phyloP scores from a whole-genome alignment of 768 basidiomycete species.

The Xerocomus potaroensis region DNA sequence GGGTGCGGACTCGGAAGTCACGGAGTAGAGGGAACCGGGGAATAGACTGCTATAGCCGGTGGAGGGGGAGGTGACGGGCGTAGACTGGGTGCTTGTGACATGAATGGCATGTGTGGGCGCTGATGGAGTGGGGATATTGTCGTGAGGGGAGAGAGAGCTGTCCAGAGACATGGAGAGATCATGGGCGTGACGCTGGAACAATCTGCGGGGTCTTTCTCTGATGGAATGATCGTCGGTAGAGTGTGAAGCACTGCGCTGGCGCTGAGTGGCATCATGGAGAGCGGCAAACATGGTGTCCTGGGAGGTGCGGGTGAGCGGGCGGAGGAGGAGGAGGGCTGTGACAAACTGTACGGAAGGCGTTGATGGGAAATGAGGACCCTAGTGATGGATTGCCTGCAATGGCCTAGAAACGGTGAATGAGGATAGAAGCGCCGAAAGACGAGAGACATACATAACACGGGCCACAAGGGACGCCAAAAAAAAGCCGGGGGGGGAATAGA shows the following conservation, averaged over 20 bases:
- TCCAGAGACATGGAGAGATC: conserved; percentile 12
- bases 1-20: conserved; percentile 23
- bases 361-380: too few relatives aligned
- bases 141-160: conserved; percentile 2
- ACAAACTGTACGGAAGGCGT: too few relatives aligned
- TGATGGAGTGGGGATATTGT: conserved; percentile 9
- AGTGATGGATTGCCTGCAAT: conserved; percentile 14
- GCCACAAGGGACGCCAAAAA: not conserved
- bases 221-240: conserved; percentile 15
- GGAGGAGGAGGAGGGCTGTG: too few relatives aligned
- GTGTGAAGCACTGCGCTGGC: too few relatives aligned
- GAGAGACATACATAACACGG: conserved; percentile 23
- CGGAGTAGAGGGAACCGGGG: conserved; percentile 19
- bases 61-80: conserved; percentile 25
- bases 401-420: conserved; percentile 12
- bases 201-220: conserved; percentile 10
- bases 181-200: conserved; percentile 10
- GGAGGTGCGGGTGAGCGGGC: not conserved
- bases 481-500: too few relatives aligned
- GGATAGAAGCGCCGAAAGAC: not conserved
- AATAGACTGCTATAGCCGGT: conserved; percentile 20
- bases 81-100: conserved; percentile 19
- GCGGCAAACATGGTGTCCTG: conserved; percentile 18
- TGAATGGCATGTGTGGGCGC: not conserved
- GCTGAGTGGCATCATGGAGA: not conserved